A percentile compares a stretch with the other conserved stretches of the same genome.
Conservation (phyloP, 192 early-diverging fungal species). For the Coemansia sp. region DNA sequence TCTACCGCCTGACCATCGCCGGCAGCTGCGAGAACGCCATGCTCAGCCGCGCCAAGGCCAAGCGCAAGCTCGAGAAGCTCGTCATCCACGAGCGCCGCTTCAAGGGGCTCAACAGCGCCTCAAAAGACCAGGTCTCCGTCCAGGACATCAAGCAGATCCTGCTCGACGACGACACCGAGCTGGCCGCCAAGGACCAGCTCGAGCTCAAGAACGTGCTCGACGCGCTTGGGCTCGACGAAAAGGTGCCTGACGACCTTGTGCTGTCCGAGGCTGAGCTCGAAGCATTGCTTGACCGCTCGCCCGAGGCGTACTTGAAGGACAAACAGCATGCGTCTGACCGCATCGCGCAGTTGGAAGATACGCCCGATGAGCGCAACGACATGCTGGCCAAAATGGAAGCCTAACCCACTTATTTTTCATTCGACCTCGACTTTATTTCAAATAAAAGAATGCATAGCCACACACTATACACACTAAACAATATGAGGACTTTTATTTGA, state of each 20-base stretch:
- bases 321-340: constrained; percentile 10
- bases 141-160: constrained; percentile 75
- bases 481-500: no score
- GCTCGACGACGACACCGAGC: constrained; percentile 67
- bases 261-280: constrained; percentile 22
- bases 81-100: constrained; percentile 92
- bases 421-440: no score
- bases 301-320: constrained; percentile 21
- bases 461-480: background rate
- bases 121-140: constrained; percentile 30
- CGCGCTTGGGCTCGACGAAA: constrained; percentile 15
- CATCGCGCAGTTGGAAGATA: constrained; percentile 21
- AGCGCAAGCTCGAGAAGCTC: constrained; percentile 87
- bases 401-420: background rate
- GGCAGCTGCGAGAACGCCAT: constrained; percentile 86
- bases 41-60: constrained; percentile 74
- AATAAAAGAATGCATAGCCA: no score
- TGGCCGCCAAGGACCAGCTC: constrained; percentile 35
- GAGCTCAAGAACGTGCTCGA: constrained; percentile 17
- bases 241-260: constrained; percentile 23
- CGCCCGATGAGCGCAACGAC: constrained; percentile 38
- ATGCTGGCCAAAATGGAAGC: constrained; percentile 29
- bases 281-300: constrained; percentile 34
- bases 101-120: constrained; percentile 53
- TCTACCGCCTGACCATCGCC: constrained; percentile 84